Base-by-base conservation (phyloP, 768 basidiomycete species). In the Termitomyces sp. region DNA sequence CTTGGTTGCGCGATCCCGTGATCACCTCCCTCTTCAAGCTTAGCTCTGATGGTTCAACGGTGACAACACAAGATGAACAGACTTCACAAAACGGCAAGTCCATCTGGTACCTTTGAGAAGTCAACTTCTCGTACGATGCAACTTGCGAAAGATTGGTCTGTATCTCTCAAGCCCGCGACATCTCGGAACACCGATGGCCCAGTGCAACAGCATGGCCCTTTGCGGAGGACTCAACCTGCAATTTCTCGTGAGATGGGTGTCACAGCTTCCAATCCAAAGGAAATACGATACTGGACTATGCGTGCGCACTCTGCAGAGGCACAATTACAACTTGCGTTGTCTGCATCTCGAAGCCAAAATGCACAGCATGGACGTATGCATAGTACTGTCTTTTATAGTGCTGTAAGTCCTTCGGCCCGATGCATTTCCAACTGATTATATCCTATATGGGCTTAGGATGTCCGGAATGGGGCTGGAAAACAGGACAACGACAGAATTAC, bases 251-350 rank as follows among this genome's bases (percentile, higher is more conserved):
- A 24, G 11, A 35, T 34, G 24, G 34, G 9, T 19, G 7, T 40
- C 7, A 34, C 15, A 21, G 11, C 42, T 17, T 35, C 28, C 14
- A 5, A 37, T 15, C 66, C 52, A 15, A 28, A 22, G 14, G 63
- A 65, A 1, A 84, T 83, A 60, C 81, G 80, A 57, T 86, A 87
- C 62, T 89, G 88, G 88, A 83, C 82, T 26, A 70, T 78, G 15
- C 80, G 87, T 3, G 85, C 87, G 3, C 60, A 86, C 22, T 75
- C 79, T 3, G 87, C 87, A 0, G 88, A 90, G 64, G 77, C 82
- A 2, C 66, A 87, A 46, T 61, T 87, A 32, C 71, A 68, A 55
- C 22, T 46, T 24, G 43, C 38, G 15, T 12, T 35, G 35, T 44
- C 48, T 51, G 37, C 24, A n/a, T 45, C 44, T n/a, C 41, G 28